Percentiles rank a stretch among this genome's conserved stretches.
Conservation (phyloP, 768 basidiomycete genomes). For the Leccinellum rugosiceps region DNA sequence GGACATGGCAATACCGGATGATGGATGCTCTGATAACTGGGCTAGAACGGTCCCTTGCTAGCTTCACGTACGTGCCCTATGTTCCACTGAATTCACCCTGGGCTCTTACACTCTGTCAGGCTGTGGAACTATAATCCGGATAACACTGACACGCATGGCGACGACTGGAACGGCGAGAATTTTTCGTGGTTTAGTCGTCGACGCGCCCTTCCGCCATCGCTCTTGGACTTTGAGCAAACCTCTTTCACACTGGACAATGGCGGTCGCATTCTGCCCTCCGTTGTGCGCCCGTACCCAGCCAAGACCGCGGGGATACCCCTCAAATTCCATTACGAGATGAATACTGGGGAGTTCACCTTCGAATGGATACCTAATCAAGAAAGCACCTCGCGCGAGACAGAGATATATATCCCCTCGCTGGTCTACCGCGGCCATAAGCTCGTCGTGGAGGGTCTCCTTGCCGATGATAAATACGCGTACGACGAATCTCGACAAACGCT, state of each 20-base stretch:
- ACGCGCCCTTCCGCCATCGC: conserved; percentile 52
- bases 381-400: conserved; percentile 60
- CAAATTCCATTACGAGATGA: conserved; percentile 73
- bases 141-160: conserved; percentile 76
- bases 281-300: conserved; percentile 89
- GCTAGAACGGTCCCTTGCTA: conserved; percentile 70
- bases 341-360: conserved; percentile 60
- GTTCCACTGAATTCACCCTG: background rate
- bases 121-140: conserved; percentile 94
- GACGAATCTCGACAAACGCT: conserved; percentile 72
- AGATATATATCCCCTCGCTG: conserved; percentile 73
- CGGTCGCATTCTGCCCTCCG: conserved; percentile 66
- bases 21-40: conserved; percentile 91
- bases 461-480: conserved; percentile 52
- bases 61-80: conserved; percentile 71
- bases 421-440: conserved; percentile 57
- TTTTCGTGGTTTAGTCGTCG: conserved; percentile 87
- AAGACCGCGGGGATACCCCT: conserved; percentile 86
- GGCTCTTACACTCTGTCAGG: conserved; percentile 36
- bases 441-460: conserved; percentile 51
- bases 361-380: conserved; percentile 47
- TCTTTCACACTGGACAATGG: conserved; percentile 80
- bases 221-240: conserved; percentile 57
- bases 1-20: conserved; percentile 82
- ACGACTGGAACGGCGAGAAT: conserved; percentile 95